Conservation (phyloP, 768 basidiomycete species). For the Suillus lakei region DNA sequence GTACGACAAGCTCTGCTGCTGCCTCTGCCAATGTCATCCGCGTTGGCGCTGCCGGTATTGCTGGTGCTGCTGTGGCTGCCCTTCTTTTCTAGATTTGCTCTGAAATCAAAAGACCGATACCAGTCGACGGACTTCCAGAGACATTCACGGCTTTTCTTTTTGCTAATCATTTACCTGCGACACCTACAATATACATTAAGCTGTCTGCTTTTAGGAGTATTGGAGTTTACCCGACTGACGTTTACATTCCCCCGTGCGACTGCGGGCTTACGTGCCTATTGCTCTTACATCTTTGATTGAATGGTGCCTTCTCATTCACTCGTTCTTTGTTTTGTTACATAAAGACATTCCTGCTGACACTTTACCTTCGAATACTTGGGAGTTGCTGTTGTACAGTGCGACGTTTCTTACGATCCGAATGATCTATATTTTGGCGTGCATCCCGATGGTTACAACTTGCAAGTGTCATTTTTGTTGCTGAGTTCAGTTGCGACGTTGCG, state of each 20-base stretch:
- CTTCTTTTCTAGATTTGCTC: conserved; percentile 39
- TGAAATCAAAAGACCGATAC: conserved; percentile 23
- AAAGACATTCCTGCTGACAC: conserved; percentile 6
- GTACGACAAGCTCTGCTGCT: conserved; percentile 33
- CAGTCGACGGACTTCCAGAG: conserved; percentile 21
- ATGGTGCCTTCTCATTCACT: neutral
- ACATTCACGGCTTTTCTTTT: conserved; percentile 14
- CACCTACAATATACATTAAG: conserved; percentile 22
- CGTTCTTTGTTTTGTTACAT: conserved; percentile 5
- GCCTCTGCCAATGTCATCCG: conserved; percentile 49
- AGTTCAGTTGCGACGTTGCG: neutral
- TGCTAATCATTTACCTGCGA: conserved; percentile 14
- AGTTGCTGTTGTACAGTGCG: conserved; percentile 21
- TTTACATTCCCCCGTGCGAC: conserved; percentile 6
- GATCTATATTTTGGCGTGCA: conserved; percentile 1
- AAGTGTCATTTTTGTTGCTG: neutral
- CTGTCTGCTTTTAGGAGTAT: conserved; percentile 8
- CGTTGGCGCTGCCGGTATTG: conserved; percentile 46
- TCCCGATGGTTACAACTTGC: neutral
- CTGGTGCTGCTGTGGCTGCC: conserved; percentile 41
- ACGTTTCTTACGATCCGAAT: conserved; percentile 22
- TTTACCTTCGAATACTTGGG: conserved; percentile 21
- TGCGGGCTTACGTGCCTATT: conserved; percentile 7
- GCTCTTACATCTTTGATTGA: conserved; percentile 9
- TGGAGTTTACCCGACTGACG: conserved; percentile 4